phyloP scores from a whole-genome alignment of 352 stramenopile species.

The Globisporangium nagaii region DNA sequence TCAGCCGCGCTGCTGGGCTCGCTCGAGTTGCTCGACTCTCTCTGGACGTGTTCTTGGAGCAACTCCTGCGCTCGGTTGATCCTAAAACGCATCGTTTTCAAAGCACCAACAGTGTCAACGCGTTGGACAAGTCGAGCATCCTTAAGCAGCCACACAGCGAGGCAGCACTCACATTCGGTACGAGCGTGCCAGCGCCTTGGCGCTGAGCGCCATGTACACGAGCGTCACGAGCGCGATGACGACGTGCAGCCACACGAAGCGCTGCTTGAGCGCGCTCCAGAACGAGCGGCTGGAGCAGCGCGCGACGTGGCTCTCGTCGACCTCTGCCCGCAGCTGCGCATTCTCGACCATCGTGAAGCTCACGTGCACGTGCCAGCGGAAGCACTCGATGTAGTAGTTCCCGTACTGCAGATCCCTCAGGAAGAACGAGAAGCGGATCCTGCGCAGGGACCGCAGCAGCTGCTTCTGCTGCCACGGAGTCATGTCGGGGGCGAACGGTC shows the following conservation, averaged over 20 bases:
- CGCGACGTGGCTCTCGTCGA: constrained; percentile 59
- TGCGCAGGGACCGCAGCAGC: constrained; percentile 42
- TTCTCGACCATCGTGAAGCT: constrained; percentile 39
- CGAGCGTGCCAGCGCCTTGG: constrained; percentile 47
- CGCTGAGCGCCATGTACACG: constrained; percentile 63
- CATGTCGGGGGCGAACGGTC: constrained; percentile 53
- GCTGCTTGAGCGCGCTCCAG: constrained; percentile 47
- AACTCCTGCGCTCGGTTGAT: constrained; percentile 13
- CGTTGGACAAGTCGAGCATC: no score
- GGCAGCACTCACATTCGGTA: constrained; percentile 32
- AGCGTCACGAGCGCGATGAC: constrained; percentile 36
- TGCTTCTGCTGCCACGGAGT: constrained; percentile 26
- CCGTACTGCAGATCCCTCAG: constrained; percentile 72
- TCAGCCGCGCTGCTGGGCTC: not conserved
- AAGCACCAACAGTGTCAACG: not conserved
- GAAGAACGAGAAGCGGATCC: constrained; percentile 44
- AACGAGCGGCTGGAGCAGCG: constrained; percentile 42
- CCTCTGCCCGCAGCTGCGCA: constrained; percentile 37
- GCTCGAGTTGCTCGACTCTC: not conserved
- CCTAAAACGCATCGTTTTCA: not conserved
- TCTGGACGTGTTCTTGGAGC: constrained; percentile 6
- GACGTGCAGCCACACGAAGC: constrained; percentile 77
- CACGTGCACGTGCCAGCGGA: constrained; percentile 72
- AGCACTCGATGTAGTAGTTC: constrained; percentile 78
- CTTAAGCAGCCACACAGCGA: not conserved